A percentile compares a stretch with the other conserved stretches of the same genome.
Conservation (phyloP, 2,329 filamentous ascomycete species). For the Tolypocladium tropicale region DNA sequence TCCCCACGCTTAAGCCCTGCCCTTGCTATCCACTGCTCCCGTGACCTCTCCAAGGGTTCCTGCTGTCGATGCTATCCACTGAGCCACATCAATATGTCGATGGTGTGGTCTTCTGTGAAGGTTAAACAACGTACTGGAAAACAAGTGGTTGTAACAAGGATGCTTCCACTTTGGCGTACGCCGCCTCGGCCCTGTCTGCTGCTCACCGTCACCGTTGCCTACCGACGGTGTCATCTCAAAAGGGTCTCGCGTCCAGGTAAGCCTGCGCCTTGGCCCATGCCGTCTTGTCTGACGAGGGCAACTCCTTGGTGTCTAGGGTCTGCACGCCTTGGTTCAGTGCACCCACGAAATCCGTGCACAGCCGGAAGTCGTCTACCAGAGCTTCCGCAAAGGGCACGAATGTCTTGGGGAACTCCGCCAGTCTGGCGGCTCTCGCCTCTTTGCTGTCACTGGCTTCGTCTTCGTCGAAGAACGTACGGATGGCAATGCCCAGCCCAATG, state of each 20-base stretch:
- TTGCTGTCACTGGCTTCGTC: slow-evolving; percentile 47
- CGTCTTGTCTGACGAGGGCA: slow-evolving; percentile 35
- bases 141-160: not conserved
- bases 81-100: not conserved
- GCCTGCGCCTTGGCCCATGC: slow-evolving; percentile 45
- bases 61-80: not conserved
- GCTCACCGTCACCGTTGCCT: not conserved
- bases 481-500: slow-evolving; percentile 66
- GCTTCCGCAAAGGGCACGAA: slow-evolving; percentile 50
- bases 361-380: slow-evolving; percentile 48
- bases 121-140: not conserved
- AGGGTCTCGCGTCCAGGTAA: slow-evolving; percentile 37
- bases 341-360: slow-evolving; percentile 47
- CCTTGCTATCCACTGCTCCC: slow-evolving; percentile 4
- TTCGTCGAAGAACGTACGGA: slow-evolving; percentile 71
- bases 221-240: slow-evolving; percentile 14
- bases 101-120: not conserved
- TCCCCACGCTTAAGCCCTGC: not conserved
- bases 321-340: slow-evolving; percentile 48
- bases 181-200: not conserved
- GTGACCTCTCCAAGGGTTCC: not conserved
- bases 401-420: slow-evolving; percentile 37
- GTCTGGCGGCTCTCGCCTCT: slow-evolving; percentile 33
- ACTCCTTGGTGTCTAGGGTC: slow-evolving; percentile 36
- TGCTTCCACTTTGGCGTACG: not conserved